A percentile compares a stretch with the other conserved stretches of the same genome.
phyloP scores from a whole-genome alignment of 2,329 filamentous ascomycete species.

The Clonostachys sp. region DNA sequence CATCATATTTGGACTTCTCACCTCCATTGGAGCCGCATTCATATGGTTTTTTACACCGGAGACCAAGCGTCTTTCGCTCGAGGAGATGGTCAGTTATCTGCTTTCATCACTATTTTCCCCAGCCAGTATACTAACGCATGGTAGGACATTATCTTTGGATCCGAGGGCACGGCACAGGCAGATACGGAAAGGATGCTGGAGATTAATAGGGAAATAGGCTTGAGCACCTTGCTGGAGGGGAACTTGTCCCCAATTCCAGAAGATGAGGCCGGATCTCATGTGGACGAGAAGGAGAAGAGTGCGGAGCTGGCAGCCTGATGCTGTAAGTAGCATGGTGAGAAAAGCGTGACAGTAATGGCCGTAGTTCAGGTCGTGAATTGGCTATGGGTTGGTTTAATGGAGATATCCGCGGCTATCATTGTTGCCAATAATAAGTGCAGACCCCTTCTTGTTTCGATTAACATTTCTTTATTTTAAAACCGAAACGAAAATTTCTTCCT shows the following conservation, averaged over 20 bases:
- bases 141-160: conserved; percentile 62
- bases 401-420: too few relatives aligned
- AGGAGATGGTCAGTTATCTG: conserved; percentile 49
- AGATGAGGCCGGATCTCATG: too few relatives aligned
- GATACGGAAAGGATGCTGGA: conserved; percentile 69
- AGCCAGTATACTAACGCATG: conserved; percentile 2
- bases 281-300: too few relatives aligned
- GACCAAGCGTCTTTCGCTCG: conserved; percentile 58
- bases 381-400: too few relatives aligned
- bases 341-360: too few relatives aligned
- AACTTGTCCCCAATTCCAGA: neutral
- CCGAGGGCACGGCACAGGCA: conserved; percentile 59
- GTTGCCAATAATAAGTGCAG: too few relatives aligned
- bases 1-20: conserved; percentile 64
- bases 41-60: conserved; percentile 63
- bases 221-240: conserved; percentile 32
- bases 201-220: conserved; percentile 66
- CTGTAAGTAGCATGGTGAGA: too few relatives aligned
- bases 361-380: too few relatives aligned
- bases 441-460: too few relatives aligned
- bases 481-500: too few relatives aligned
- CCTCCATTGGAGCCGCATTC: conserved; percentile 54
- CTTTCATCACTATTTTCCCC: neutral
- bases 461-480: too few relatives aligned
- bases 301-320: too few relatives aligned